phyloP scores from a whole-genome alignment of 2,329 filamentous ascomycete species.

The Fusarium clavum region DNA sequence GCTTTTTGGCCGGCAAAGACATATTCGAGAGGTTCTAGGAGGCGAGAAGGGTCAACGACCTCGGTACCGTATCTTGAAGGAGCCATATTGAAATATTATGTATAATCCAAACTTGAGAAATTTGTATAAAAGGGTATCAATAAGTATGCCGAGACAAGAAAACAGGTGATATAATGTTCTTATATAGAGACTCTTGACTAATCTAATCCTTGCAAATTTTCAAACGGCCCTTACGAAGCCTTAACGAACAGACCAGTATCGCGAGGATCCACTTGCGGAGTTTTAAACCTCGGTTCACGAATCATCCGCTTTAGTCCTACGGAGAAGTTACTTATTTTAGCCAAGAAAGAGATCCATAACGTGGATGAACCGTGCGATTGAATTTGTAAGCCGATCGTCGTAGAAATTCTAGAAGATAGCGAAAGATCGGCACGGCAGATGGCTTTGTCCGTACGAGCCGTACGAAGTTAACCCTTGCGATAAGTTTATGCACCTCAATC shows the following conservation, averaged over 20 bases:
- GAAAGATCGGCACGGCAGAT: neutral
- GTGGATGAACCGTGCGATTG: neutral
- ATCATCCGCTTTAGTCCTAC: neutral
- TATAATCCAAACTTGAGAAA: neutral
- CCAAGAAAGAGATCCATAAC: neutral
- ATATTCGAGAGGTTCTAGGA: conserved; percentile 28
- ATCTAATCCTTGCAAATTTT: neutral
- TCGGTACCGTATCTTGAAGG: conserved; percentile 23
- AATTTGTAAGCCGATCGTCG: conserved; percentile 15
- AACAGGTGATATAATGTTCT: neutral
- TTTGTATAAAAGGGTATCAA: neutral
- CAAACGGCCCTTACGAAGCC: neutral
- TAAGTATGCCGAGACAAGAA: neutral
- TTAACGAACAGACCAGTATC: neutral
- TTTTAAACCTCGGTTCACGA: conserved; percentile 22
- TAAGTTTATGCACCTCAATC: neutral
- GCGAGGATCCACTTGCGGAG: conserved; percentile 3
- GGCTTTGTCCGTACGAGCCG: neutral
- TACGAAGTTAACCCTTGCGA: neutral
- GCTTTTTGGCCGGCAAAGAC: conserved; percentile 25
- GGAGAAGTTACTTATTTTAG: conserved; percentile 13
- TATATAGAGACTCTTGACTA: conserved; percentile 9
- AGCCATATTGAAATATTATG: conserved; percentile 10
- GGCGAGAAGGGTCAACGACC: conserved; percentile 25
- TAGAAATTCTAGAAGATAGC: neutral